phyloP scores from a whole-genome alignment of 106 monocot genomes.

The Phalaenopsis equestris region DNA sequence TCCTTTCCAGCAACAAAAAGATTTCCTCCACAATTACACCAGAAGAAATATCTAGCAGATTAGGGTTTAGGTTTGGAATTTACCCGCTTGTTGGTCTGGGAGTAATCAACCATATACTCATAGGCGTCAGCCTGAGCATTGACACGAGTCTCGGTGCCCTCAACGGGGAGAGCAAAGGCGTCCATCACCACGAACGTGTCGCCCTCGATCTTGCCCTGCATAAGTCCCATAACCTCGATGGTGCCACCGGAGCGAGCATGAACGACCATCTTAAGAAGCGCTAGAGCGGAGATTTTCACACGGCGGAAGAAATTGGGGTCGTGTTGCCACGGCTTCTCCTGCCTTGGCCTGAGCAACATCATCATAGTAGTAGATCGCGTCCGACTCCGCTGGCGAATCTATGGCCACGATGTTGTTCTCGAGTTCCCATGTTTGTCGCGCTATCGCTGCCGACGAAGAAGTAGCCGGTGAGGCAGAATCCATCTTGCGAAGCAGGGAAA shows the following conservation, averaged over 20 bases:
- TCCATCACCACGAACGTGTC: slow-evolving; percentile 91
- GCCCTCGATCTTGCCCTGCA: slow-evolving; percentile 95
- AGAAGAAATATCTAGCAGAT: neutral
- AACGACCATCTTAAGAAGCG: slow-evolving; percentile 95
- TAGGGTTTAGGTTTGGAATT: slow-evolving; percentile 8
- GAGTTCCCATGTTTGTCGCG: slow-evolving; percentile 85
- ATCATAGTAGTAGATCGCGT: slow-evolving; percentile 85
- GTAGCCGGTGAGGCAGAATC: neutral
- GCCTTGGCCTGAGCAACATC: slow-evolving; percentile 54
- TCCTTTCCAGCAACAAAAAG: neutral
- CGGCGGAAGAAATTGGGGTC: slow-evolving; percentile 81
- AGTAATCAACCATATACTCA: slow-evolving; percentile 99
- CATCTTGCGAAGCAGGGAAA: neutral
- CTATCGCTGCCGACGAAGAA: slow-evolving; percentile 46
- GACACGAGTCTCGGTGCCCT: slow-evolving; percentile 95
- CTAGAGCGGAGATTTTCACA: slow-evolving; percentile 79
- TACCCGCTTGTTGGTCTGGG: slow-evolving; percentile 87
- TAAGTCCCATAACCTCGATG: slow-evolving; percentile 97
- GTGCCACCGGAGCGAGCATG: slow-evolving; percentile 90
- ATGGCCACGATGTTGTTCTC: slow-evolving; percentile 67
- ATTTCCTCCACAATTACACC: neutral
- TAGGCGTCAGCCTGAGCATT: slow-evolving; percentile 94
- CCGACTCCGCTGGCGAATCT: slow-evolving; percentile 21
- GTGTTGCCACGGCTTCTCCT: slow-evolving; percentile 82
- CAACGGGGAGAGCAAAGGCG: slow-evolving; percentile 92